Base-by-base conservation (phyloP, 208 protist genomes). In the Wallacemonas sp. region DNA sequence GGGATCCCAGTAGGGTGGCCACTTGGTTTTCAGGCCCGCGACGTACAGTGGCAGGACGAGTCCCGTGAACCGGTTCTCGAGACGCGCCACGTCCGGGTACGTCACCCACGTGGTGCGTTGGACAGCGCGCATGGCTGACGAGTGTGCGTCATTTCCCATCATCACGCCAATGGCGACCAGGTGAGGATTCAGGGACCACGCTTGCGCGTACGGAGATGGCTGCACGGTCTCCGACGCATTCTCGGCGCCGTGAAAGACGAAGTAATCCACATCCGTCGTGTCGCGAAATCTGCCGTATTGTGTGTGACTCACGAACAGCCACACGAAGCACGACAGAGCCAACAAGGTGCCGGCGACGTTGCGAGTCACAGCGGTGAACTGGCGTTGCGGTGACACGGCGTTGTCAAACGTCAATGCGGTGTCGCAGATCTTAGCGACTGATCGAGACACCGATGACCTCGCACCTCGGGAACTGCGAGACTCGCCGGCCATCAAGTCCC, bases 81-180 rank as follows among this genome's bases (percentile, higher is more conserved):
- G 2, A 4, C 26, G 2, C 6, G 47, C 47, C 9, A 55, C 47
- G 24, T 55, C 24, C 4, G 19, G 24, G 47, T 55, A 55, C 11
- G 19, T 33, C 9, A 55, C 6, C 47, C 47, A 55, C 11, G 47
- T 55, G 4, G 5, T 2, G 26, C 23, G 47, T n/a, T 55, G 47
- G 6, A 55, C 47, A 3, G 24, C 47, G 26, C 47, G 47, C 47
- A 55, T 27, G 4, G 17, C 19, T 6, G 47, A 24, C 2, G 47
- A 55, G 24, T 32, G 19, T 8, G 2, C 23, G 17, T 55, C 47
- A n/a, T 33, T 26, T 5, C 47, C 47, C 47, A 17, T 55, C 47
- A 55, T 9, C 11, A 55, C 47, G 47, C 47, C 47, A 55, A 55
- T 55, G 4, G 47, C 47, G 21, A 55, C 47, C 26, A 55, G 26